A percentile compares a stretch with the other conserved stretches of the same genome.
phyloP scores from a whole-genome alignment of 306 rosid genomes.

The Vigna hirtella region DNA sequence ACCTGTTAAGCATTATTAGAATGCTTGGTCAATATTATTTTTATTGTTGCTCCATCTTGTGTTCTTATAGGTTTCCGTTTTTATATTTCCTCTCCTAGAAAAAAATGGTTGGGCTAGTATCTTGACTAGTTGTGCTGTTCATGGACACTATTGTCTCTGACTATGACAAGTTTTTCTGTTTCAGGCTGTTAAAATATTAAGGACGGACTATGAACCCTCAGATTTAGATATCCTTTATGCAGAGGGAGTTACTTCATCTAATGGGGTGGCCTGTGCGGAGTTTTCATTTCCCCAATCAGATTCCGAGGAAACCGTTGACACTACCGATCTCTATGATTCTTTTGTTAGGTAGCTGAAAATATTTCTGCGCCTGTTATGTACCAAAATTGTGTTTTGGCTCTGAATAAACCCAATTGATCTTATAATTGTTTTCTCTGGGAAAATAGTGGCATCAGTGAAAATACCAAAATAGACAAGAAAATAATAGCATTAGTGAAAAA shows the following conservation, averaged over 20 bases:
- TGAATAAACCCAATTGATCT: conserved; percentile 36
- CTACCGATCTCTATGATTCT: conserved; percentile 71
- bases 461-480: not conserved
- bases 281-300: conserved; percentile 85
- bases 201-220: conserved; percentile 91
- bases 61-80: conserved; percentile 3
- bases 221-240: conserved; percentile 94
- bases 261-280: conserved; percentile 93
- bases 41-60: not conserved
- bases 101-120: not conserved
- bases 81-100: conserved; percentile 11
- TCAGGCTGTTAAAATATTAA: conserved; percentile 86
- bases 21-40: conserved; percentile 5
- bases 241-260: conserved; percentile 94
- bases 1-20: conserved; percentile 4
- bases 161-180: conserved; percentile 40
- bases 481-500: too few relatives aligned
- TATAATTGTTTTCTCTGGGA: conserved; percentile 31
- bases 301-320: conserved; percentile 62
- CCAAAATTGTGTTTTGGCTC: conserved; percentile 13
- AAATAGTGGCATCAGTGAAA: conserved; percentile 8
- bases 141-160: conserved; percentile 43
- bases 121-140: conserved; percentile 38
- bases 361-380: conserved; percentile 29
- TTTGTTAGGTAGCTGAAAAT: conserved; percentile 66